A percentile compares a stretch with the other conserved stretches of the same genome.
phyloP scores from a whole-genome alignment of 2,329 filamentous ascomycete genomes.

The Nemania sp. region DNA sequence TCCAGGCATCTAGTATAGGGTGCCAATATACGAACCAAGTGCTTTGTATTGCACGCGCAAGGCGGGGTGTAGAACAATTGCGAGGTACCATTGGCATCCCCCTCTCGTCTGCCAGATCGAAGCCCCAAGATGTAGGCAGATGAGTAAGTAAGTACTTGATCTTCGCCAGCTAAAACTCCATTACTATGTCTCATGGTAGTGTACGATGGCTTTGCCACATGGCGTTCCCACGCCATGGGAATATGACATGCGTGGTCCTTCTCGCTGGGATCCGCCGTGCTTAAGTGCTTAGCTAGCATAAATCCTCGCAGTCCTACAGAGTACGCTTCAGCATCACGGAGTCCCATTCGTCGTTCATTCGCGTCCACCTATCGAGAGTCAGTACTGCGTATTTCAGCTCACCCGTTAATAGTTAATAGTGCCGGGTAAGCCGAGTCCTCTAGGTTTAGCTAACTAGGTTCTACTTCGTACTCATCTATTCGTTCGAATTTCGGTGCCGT shows the following conservation, averaged over 20 bases:
- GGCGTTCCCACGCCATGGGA: slow-evolving; percentile 7
- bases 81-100: too few species aligned
- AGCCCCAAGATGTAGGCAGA: too few species aligned
- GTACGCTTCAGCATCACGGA: background rate
- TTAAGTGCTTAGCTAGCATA: background rate
- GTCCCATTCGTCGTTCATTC: slow-evolving; percentile 12
- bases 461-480: too few species aligned
- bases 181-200: background rate
- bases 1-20: too few species aligned
- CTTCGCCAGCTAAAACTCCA: background rate
- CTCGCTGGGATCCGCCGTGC: slow-evolving; percentile 3
- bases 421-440: slow-evolving; percentile 1
- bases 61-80: too few species aligned
- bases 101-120: too few species aligned
- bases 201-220: slow-evolving; percentile 18
- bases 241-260: slow-evolving; percentile 22
- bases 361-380: too few species aligned
- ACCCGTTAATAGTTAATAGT: slow-evolving; percentile 9
- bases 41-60: too few species aligned
- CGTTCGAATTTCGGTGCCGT: too few species aligned
- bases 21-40: too few species aligned
- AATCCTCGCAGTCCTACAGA: too few species aligned
- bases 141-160: background rate
- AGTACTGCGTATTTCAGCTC: background rate
- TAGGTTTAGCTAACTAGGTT: background rate